Percentiles rank a stretch among this genome's conserved stretches.
phyloP scores from a whole-genome alignment of 495 filamentous ascomycete species.

The Tuber calosporum region DNA sequence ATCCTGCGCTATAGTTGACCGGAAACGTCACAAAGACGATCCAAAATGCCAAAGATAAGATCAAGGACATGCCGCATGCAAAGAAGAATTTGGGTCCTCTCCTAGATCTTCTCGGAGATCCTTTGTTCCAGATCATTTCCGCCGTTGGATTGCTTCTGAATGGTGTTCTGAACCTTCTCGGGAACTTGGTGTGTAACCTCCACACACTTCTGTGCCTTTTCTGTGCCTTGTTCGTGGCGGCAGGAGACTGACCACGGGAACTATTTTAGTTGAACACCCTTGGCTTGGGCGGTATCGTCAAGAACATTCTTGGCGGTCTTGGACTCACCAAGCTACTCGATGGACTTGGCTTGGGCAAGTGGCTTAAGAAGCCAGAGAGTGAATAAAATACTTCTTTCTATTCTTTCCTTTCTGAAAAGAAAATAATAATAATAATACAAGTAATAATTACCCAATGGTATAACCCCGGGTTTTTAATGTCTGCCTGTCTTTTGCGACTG shows the following conservation, averaged over 20 bases:
- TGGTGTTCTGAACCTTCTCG: constrained; percentile 77
- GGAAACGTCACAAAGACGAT: constrained; percentile 64
- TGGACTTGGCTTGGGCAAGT: constrained; percentile 60
- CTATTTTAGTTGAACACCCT: constrained; percentile 58
- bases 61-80: constrained; percentile 84
- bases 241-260: background rate
- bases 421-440: background rate
- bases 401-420: background rate
- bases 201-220: background rate
- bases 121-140: constrained; percentile 86
- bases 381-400: background rate
- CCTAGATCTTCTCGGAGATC: constrained; percentile 72
- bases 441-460: background rate
- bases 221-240: background rate
- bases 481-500: background rate
- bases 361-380: constrained; percentile 12
- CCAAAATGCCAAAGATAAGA: constrained; percentile 74
- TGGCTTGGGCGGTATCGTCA: constrained; percentile 74
- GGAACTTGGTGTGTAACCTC: constrained; percentile 51
- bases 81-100: constrained; percentile 91
- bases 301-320: constrained; percentile 69
- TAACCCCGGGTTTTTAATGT: background rate
- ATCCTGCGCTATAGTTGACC: constrained; percentile 43
- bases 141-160: constrained; percentile 77
- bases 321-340: constrained; percentile 71